phyloP scores from a whole-genome alignment of 2,329 filamentous ascomycete genomes.

The Mycogone perniciosa region DNA sequence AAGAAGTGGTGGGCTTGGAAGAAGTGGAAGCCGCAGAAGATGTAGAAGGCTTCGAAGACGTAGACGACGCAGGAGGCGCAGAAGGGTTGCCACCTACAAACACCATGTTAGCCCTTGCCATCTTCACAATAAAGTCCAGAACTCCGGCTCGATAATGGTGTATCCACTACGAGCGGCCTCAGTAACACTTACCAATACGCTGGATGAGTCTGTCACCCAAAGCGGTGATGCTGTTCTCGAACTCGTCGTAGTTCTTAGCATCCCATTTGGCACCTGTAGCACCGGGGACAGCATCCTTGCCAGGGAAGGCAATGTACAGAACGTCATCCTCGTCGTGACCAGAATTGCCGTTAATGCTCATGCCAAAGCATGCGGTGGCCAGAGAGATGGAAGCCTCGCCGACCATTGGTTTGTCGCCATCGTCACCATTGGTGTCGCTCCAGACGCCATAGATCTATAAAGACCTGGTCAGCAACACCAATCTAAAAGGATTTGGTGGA shows the following conservation, averaged over 20 bases:
- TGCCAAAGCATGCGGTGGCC: constrained; percentile 51
- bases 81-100: too few species aligned
- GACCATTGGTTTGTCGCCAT: constrained; percentile 39
- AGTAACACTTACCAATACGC: constrained; percentile 18
- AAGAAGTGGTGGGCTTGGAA: too few species aligned
- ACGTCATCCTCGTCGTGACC: constrained; percentile 54
- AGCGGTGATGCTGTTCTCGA: constrained; percentile 45
- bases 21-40: too few species aligned
- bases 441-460: constrained; percentile 50
- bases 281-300: constrained; percentile 50
- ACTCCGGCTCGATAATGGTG: neutral
- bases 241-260: constrained; percentile 40
- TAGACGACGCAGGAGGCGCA: too few species aligned
- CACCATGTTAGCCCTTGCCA: too few species aligned
- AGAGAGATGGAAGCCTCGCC: constrained; percentile 54
- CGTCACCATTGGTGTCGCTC: constrained; percentile 55
- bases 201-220: constrained; percentile 48
- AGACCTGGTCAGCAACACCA: neutral
- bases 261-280: constrained; percentile 47
- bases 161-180: constrained; percentile 4
- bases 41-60: too few species aligned
- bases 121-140: too few species aligned
- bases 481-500: neutral
- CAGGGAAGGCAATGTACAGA: constrained; percentile 55
- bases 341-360: constrained; percentile 44